Base-by-base conservation (phyloP, 805 yeast genomes). In the Ogataea paradorogensis region DNA sequence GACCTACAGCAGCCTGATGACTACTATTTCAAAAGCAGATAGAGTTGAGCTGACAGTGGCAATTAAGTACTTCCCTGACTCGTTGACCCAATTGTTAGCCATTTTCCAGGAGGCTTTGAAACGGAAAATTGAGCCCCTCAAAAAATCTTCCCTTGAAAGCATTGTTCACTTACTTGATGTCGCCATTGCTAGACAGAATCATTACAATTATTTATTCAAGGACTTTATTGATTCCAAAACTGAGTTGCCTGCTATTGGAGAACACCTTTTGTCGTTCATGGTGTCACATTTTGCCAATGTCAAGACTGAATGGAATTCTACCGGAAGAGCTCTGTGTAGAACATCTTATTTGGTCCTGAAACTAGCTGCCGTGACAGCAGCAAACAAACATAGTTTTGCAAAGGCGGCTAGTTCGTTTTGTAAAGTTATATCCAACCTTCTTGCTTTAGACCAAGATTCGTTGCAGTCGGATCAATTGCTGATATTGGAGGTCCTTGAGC, bases 241-340 rank as follows among this genome's bases (percentile, higher is more conserved):
- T 7, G 53, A 61, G 8, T 57, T 75, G 4, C 78, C 85, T 4
- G 52, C 56, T 2, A 63, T 79, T 43, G 88, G 88, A 5, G 59
- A 71, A 20, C 67, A 67, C 38, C 53, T 82, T 31, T 52, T 82
- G 27, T 54, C 64, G 15, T 64, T 70, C 46, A 66, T 78, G 55
- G 61, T 76, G 2, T 63, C 61, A 9, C 62, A 73, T 33, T 77
- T 80, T 48, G 53, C 65, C 9, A 67, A 69, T 26, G 80, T 79
- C 11, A 69, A 67, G 28, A 59, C 67, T 2, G 75, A 70, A 33
- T 82, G 89, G 88, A 77, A 68, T 55, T 69, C 78, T 26, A 67
- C 76, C 32, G 80, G 85, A 4, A 69, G 87, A 53, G 76, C 85
- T 0, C 61, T 80, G 28, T 81, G 87, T 50, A 72, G 89, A 35